These are phyloP conservation scores for Globisporangium paddicum DNA, from an alignment of 352 stramenopile species.

Conservation along the genomic window DNA sequence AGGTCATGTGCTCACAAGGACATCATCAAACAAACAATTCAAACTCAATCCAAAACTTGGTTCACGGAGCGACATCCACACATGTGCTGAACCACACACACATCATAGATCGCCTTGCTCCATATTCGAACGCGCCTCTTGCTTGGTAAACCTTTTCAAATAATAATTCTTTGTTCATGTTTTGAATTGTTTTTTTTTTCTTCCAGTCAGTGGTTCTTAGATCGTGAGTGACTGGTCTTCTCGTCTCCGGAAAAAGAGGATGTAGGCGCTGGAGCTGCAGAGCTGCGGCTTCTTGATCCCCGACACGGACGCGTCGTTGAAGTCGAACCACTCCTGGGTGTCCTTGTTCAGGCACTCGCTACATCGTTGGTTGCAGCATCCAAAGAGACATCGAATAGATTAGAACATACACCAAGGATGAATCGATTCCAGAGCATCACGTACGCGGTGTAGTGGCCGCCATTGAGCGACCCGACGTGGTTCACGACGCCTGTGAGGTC, in stretches of 20 bases:
- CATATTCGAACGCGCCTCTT: no score
- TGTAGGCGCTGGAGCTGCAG: conserved; percentile 64
- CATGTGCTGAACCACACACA: no score
- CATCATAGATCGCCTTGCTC: no score
- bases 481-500: conserved; percentile 76
- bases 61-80: no score
- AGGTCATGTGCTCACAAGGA: no score
- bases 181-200: neutral
- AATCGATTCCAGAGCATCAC: conserved; percentile 10
- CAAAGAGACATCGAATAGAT: neutral
- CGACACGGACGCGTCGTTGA: conserved; percentile 72
- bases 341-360: conserved; percentile 69
- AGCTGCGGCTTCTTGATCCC: conserved; percentile 60
- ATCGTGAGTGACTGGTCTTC: conserved; percentile 60
- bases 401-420: neutral
- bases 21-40: no score
- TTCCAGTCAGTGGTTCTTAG: neutral
- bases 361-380: neutral
- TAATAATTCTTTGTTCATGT: no score
- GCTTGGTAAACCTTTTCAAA: no score
- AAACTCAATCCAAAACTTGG: no score
- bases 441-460: conserved; percentile 83
- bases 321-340: conserved; percentile 75
- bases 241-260: conserved; percentile 71
- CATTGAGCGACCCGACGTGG: conserved; percentile 72